Evolutionary conservation across 2,329 filamentous ascomycete genomes (phyloP).

Genomic region (Mollisia scopiformis): DNA sequence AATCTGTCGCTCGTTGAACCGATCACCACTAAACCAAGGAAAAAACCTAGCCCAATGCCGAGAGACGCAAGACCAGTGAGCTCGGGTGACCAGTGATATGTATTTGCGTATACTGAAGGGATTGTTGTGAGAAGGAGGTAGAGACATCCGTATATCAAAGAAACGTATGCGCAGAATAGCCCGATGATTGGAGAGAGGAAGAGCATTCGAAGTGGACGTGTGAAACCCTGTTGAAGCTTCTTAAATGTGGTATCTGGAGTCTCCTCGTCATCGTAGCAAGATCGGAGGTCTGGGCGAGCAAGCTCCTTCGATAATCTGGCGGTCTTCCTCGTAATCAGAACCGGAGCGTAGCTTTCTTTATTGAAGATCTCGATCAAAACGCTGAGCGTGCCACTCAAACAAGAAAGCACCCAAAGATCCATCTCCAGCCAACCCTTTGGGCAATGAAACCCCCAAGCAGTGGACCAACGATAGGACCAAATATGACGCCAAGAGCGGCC

Average conservation of each 20-base stretch:
- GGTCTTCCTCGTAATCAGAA: constrained; percentile 52
- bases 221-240: constrained; percentile 15
- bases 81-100: constrained; percentile 44
- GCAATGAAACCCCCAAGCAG: constrained; percentile 29
- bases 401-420: constrained; percentile 49
- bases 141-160: constrained; percentile 52
- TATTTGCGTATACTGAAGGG: constrained; percentile 48
- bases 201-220: constrained; percentile 50
- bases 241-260: background rate
- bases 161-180: constrained; percentile 50
- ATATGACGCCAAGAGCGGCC: constrained; percentile 24
- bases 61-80: constrained; percentile 46
- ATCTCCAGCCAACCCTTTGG: constrained; percentile 53
- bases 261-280: constrained; percentile 43
- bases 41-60: constrained; percentile 44
- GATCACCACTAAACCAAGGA: constrained; percentile 43
- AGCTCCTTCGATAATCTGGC: constrained; percentile 44
- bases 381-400: constrained; percentile 40
- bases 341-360: constrained; percentile 48
- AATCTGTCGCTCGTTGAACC: constrained; percentile 44
- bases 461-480: constrained; percentile 35
- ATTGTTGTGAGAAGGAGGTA: constrained; percentile 56
- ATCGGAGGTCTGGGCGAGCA: constrained; percentile 41
- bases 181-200: constrained; percentile 40
- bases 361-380: constrained; percentile 42